A percentile compares a stretch with the other conserved stretches of the same genome.
Evolutionary conservation across 2,329 filamentous ascomycete species (phyloP).

Genomic region (Aspergillus fumigatiaffinis): DNA sequence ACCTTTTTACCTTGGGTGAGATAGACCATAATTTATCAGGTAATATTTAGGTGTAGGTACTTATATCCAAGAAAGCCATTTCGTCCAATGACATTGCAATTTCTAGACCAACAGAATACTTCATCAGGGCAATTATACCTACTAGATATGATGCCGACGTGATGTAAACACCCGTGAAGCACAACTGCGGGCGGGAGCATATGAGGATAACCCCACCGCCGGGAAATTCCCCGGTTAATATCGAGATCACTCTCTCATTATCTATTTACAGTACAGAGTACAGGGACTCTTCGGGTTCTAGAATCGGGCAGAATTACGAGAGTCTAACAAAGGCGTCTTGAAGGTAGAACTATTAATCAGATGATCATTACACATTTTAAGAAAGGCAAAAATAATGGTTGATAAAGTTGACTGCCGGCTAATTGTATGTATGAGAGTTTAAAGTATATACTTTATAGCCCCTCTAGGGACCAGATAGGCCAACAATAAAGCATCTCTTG

Average conservation of each 20-base stretch:
- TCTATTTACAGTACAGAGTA: not conserved
- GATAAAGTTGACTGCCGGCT: not conserved
- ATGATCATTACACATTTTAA: not conserved
- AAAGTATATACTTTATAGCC: not conserved
- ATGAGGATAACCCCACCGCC: conserved; percentile 8
- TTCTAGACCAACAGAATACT: not conserved
- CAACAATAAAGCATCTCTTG: not conserved
- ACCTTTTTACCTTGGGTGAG: not conserved
- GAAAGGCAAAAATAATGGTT: not conserved
- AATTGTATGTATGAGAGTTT: not conserved
- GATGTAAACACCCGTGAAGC: conserved; percentile 2
- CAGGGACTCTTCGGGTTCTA: not conserved
- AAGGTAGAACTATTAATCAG: not conserved
- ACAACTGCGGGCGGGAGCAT: not conserved
- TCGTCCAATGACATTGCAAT: not conserved
- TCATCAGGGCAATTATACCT: not conserved
- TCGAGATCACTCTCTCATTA: not conserved
- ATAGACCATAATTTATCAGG: not conserved
- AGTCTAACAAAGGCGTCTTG: too few relatives aligned
- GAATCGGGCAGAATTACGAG: not conserved
- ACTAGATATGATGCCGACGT: not conserved
- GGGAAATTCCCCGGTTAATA: conserved; percentile 22
- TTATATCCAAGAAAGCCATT: not conserved
- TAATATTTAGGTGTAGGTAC: not conserved
- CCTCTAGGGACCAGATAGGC: not conserved